Percentiles rank a stretch among this genome's conserved stretches.
Evolutionary conservation across 2,329 filamentous ascomycete genomes (phyloP).

Genomic region (Pseudonectria buxi): DNA sequence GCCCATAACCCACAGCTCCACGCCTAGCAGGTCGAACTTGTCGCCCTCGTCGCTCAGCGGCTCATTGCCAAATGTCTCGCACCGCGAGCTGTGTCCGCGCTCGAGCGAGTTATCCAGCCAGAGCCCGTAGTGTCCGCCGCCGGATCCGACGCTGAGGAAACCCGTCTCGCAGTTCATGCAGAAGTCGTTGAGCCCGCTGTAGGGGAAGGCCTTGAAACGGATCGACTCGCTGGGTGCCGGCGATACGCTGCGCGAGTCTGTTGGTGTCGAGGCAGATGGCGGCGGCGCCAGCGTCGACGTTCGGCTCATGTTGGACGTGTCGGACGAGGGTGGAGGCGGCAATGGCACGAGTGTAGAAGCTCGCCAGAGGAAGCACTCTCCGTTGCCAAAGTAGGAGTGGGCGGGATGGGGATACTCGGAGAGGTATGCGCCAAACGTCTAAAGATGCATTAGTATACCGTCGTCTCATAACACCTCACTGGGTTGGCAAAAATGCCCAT

Average conservation of each 20-base stretch:
- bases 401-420: conserved; percentile 79
- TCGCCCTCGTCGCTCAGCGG: conserved; percentile 84
- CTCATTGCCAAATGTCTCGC: conserved; percentile 92
- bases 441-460: conserved; percentile 1
- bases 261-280: conserved; percentile 21
- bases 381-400: conserved; percentile 86
- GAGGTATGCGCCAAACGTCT: conserved; percentile 89
- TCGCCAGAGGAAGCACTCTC: conserved; percentile 77
- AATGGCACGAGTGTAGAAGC: conserved; percentile 52
- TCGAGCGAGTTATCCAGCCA: conserved; percentile 88
- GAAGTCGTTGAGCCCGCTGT: conserved; percentile 93
- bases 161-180: conserved; percentile 86
- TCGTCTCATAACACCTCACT: too few species aligned
- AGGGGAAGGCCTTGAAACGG: conserved; percentile 95
- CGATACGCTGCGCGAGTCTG: conserved; percentile 16
- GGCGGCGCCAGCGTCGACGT: conserved; percentile 30
- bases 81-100: conserved; percentile 73
- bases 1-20: conserved; percentile 91
- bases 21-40: conserved; percentile 84
- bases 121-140: conserved; percentile 82
- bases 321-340: conserved; percentile 44
- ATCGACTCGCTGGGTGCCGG: conserved; percentile 64
- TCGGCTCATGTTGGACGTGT: conserved; percentile 42
- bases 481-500: background rate
- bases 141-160: conserved; percentile 81